phyloP scores from a whole-genome alignment of 805 yeast genomes.

The Ogataea paradorogensis region DNA sequence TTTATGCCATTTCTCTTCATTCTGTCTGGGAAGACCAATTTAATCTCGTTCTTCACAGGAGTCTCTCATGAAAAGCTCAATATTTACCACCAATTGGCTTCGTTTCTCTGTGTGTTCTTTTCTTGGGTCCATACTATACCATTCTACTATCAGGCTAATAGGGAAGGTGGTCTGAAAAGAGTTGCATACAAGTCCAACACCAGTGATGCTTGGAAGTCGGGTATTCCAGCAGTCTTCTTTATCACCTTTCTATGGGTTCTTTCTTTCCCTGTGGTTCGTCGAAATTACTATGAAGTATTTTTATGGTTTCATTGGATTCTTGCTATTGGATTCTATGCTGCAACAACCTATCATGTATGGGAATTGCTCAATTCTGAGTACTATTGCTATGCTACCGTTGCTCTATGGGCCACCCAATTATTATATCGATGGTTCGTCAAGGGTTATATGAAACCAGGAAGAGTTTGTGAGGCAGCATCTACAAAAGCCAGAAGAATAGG shows the following conservation, averaged over 20 bases:
- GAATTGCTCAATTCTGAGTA: conserved; percentile 35
- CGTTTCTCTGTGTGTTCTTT: conserved; percentile 41
- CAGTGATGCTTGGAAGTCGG: conserved; percentile 32
- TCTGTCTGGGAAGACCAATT: conserved; percentile 51
- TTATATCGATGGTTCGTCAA: conserved; percentile 44
- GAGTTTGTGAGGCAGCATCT: conserved; percentile 32
- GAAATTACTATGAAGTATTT: conserved; percentile 44
- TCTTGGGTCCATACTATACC: conserved; percentile 51
- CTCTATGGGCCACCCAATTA: conserved; percentile 49
- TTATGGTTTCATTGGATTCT: conserved; percentile 52
- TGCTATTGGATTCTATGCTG: conserved; percentile 47
- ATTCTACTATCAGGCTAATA: conserved; percentile 40
- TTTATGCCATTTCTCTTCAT: conserved; percentile 49
- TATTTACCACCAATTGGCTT: conserved; percentile 47
- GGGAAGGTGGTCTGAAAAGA: conserved; percentile 48
- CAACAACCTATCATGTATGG: conserved; percentile 44
- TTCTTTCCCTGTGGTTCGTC: conserved; percentile 41
- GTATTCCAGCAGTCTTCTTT: conserved; percentile 48
- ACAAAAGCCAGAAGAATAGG: conserved; percentile 31
- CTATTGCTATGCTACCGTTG: conserved; percentile 50
- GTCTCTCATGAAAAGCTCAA: conserved; percentile 55
- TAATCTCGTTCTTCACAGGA: conserved; percentile 49
- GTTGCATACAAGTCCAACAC: conserved; percentile 8
- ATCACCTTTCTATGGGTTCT: conserved; percentile 42
- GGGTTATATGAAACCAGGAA: conserved; percentile 44